These are phyloP conservation scores for Gleditsia sinensis DNA, from an alignment of 306 rosid genomes.

Conservation along the genomic window DNA sequence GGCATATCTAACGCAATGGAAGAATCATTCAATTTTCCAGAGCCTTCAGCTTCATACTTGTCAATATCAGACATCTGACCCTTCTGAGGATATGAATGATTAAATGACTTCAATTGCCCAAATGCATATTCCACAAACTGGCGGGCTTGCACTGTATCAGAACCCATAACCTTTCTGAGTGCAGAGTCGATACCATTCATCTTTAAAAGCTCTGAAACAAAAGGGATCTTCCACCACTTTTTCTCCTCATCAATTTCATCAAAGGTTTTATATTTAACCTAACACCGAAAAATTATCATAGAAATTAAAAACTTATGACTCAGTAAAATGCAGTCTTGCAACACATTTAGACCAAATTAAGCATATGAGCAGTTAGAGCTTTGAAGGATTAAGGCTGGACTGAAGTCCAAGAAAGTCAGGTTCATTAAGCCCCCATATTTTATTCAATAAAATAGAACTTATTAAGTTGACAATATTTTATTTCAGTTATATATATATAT, in stretches of 20 bases:
- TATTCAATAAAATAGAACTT: slow-evolving; percentile 5
- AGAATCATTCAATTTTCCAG: slow-evolving; percentile 40
- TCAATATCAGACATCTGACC: slow-evolving; percentile 41
- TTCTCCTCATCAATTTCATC: slow-evolving; percentile 81
- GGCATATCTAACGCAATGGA: slow-evolving; percentile 35
- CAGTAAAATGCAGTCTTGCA: slow-evolving; percentile 11
- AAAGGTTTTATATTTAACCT: slow-evolving; percentile 85
- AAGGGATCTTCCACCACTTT: slow-evolving; percentile 79
- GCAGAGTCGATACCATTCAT: slow-evolving; percentile 76
- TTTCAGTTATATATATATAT: not conserved
- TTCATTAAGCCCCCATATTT: not conserved
- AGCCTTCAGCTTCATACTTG: slow-evolving; percentile 30
- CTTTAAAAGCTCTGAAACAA: slow-evolving; percentile 75
- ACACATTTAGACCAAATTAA: slow-evolving; percentile 21
- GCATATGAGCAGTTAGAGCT: slow-evolving; percentile 2
- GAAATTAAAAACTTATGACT: slow-evolving; percentile 29
- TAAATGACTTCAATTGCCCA: slow-evolving; percentile 83
- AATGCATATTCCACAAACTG: slow-evolving; percentile 94
- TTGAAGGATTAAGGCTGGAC: slow-evolving; percentile 9
- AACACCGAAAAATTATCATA: slow-evolving; percentile 41
- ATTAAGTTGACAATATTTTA: slow-evolving; percentile 2
- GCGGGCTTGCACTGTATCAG: slow-evolving; percentile 82
- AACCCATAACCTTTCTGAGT: slow-evolving; percentile 62
- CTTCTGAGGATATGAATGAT: slow-evolving; percentile 54
- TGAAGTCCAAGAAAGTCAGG: slow-evolving; percentile 8